A percentile compares a stretch with the other conserved stretches of the same genome.
These are phyloP conservation scores for Saccharomyces pastorianus DNA, from an alignment of 1,139 yeast species.

Conservation along the genomic window DNA sequence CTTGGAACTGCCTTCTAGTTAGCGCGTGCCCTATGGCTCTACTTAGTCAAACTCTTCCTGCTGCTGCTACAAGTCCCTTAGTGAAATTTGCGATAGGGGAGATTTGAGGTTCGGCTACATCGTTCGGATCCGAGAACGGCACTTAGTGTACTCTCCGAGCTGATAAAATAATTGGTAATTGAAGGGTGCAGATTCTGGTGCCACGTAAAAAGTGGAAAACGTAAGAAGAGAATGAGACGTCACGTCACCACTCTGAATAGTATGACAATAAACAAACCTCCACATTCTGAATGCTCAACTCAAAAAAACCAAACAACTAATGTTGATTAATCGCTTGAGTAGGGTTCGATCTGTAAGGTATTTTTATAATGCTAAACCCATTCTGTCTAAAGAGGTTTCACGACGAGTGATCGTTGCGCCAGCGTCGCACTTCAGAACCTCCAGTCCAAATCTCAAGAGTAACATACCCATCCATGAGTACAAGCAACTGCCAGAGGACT, in stretches of 20 bases:
- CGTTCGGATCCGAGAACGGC: neutral
- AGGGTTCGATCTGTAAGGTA: neutral
- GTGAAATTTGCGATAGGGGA: neutral
- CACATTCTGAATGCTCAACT: no score
- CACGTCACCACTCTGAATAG: no score
- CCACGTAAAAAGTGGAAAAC: neutral
- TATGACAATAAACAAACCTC: no score
- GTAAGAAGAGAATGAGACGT: neutral
- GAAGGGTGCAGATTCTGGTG: neutral
- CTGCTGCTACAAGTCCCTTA: no score
- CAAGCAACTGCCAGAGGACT: constrained; percentile 41
- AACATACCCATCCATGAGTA: constrained; percentile 23
- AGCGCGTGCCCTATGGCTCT: no score
- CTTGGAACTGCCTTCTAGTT: no score
- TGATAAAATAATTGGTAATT: neutral
- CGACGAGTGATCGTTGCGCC: constrained; percentile 19
- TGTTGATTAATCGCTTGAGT: neutral
- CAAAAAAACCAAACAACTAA: neutral
- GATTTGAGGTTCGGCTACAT: neutral
- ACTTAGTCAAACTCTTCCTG: no score
- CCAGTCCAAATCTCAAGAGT: neutral
- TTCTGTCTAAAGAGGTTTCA: constrained; percentile 15
- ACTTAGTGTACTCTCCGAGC: neutral
- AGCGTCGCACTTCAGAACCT: constrained; percentile 11
- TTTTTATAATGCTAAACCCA: neutral